Percentiles rank a stretch among this genome's conserved stretches.
Evolutionary conservation across 306 rosid species (phyloP).

Genomic region (Begonia fuchsioides): DNA sequence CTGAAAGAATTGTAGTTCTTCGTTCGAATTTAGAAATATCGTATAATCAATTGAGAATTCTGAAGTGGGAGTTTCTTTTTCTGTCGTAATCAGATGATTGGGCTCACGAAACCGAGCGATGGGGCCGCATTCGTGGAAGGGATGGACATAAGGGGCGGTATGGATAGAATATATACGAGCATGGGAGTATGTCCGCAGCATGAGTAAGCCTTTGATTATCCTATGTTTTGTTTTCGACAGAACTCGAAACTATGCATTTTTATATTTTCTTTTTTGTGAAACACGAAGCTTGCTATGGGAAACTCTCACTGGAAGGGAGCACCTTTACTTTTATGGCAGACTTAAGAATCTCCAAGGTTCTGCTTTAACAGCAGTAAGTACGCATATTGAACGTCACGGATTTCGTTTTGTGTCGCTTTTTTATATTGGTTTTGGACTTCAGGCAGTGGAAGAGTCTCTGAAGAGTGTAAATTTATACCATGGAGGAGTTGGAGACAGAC

Average conservation of each 20-base stretch:
- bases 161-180: conserved; percentile 76
- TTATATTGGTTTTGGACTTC: conserved; percentile 3
- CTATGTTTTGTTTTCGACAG: too few relatives aligned
- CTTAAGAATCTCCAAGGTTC: conserved; percentile 78
- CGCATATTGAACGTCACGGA: too few relatives aligned
- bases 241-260: too few relatives aligned
- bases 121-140: conserved; percentile 76
- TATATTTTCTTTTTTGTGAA: too few relatives aligned
- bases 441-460: conserved; percentile 95
- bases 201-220: conserved; percentile 33
- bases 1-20: not conserved
- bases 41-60: too few relatives aligned
- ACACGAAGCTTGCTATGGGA: conserved; percentile 73
- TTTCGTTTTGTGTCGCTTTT: too few relatives aligned
- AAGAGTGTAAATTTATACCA: conserved; percentile 58
- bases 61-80: too few relatives aligned
- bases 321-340: conserved; percentile 77
- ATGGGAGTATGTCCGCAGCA: conserved; percentile 99
- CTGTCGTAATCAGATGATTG: conserved; percentile 49
- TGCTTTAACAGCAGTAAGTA: conserved; percentile 53
- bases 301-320: conserved; percentile 79
- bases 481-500: conserved; percentile 72
- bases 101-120: conserved; percentile 67
- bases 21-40: too few relatives aligned
- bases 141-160: conserved; percentile 51